Percentiles rank a stretch among this genome's conserved stretches.
Conservation (phyloP, 169 alveolate genomes). For the Amoebophrya sp. region DNA sequence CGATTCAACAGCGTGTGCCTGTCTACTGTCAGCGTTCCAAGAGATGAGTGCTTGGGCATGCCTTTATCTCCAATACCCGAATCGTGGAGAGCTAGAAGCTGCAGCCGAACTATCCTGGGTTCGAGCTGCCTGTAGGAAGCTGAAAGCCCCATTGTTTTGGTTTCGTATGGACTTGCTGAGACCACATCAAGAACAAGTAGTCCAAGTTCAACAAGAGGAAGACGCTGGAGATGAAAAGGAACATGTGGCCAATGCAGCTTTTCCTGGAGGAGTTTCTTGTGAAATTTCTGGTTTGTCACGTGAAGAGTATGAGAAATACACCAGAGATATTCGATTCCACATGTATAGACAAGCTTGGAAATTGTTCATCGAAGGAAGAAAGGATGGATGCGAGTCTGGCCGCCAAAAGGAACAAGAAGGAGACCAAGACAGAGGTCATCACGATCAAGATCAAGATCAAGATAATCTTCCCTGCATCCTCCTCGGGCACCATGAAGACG, state of each 20-base stretch:
- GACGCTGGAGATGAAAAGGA: neutral
- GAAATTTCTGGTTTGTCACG: neutral
- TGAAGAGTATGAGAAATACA: slow-evolving; percentile 21
- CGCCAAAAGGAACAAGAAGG: too few species aligned
- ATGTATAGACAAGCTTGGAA: slow-evolving; percentile 24
- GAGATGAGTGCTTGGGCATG: neutral
- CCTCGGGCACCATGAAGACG: slow-evolving; percentile 36
- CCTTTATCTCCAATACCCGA: neutral
- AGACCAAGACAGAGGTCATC: neutral
- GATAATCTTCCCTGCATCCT: neutral
- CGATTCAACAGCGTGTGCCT: neutral
- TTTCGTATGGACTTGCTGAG: neutral
- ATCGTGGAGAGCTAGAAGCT: neutral
- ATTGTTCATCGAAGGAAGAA: neutral
- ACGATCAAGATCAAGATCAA: neutral
- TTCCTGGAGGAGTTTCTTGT: neutral
- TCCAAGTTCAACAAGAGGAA: neutral
- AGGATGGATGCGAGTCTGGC: too few species aligned
- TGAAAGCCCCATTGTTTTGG: neutral
- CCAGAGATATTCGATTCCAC: neutral
- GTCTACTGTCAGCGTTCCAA: neutral
- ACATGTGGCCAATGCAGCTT: neutral
- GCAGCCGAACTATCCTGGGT: neutral
- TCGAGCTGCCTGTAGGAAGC: neutral
- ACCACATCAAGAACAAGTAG: neutral